Base-by-base conservation (phyloP, 2,329 filamentous ascomycete species). In the Aspergillus tanneri region DNA sequence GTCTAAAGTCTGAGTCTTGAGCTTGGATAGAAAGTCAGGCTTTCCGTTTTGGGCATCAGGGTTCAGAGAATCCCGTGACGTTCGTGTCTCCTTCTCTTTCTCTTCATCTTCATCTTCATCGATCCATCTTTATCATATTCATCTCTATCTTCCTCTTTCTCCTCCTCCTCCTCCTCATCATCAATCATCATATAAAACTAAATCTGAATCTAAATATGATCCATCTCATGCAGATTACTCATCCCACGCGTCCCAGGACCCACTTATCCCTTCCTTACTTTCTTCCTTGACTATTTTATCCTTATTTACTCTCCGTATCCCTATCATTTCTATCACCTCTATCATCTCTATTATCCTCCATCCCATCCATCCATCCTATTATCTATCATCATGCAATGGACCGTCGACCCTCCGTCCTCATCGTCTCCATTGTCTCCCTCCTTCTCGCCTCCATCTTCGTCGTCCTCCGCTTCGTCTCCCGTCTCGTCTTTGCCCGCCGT, bases 361-460 rank as follows among this genome's bases (percentile, higher is more conserved):
- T 28, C 25, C 25, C 25, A 8, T 8, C 14, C 22, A n/a, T n/a
- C n/a, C 2, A 34, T 34, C 18, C 30, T 4, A n/a, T n/a, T n/a
- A 45, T 40, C 50, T 41, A 37, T 36, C 58, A 61, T 43, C 14
- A 71, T 70, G 66, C 48, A 63, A 16, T n/a, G n/a, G 59, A 62
- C 46, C 67, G 71, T 55, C 65, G 62, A 45, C 63, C 64, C 27
- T 60, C 59, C 24, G 73, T 73, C 3, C 62, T 73, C 47, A 69
- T 65, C 21, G 72, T 75, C 43, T 74, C 72, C 10, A 65, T 75
- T 37, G 59, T 68, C 44, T 57, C 75, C 43, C 78, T 91, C 53
- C 78, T 79, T 18, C 67, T 91, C 43, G 83, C 88, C 43, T 86
- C 86, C 30, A 62, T 87, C 46, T 92, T 95, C 64, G 88, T 96